Percentiles rank a stretch among this genome's conserved stretches.
phyloP scores from a whole-genome alignment of 495 filamentous ascomycete species.

The Penicillium steckii region DNA sequence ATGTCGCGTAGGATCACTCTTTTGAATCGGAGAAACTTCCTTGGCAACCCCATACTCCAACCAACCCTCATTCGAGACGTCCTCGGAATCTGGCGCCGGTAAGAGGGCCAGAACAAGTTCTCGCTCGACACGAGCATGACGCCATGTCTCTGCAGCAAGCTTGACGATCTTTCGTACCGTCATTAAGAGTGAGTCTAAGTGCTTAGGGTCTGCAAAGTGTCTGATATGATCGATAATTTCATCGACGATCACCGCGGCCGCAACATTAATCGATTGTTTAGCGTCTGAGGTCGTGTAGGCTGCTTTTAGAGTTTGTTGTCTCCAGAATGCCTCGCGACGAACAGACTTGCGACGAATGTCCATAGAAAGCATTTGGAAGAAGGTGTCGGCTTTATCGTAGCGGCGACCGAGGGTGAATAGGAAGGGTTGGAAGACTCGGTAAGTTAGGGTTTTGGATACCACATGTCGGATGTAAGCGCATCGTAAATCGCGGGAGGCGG shows the following conservation, averaged over 20 bases:
- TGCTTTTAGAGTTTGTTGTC: conserved; percentile 62
- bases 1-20: conserved; percentile 33
- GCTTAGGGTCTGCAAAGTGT: conserved; percentile 55
- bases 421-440: conserved; percentile 65
- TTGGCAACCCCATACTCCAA: conserved; percentile 37
- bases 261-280: conserved; percentile 61
- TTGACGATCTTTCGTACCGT: conserved; percentile 60
- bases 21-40: conserved; percentile 17
- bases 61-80: conserved; percentile 45
- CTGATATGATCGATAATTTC: conserved; percentile 59
- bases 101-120: conserved; percentile 59
- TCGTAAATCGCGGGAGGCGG: conserved; percentile 55
- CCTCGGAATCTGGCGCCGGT: conserved; percentile 45
- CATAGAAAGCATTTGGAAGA: conserved; percentile 61
- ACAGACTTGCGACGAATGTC: conserved; percentile 61
- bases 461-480: conserved; percentile 60
- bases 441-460: conserved; percentile 57
- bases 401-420: conserved; percentile 60
- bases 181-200: conserved; percentile 50
- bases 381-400: conserved; percentile 61
- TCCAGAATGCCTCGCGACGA: conserved; percentile 62
- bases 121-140: conserved; percentile 60
- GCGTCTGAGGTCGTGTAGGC: conserved; percentile 62
- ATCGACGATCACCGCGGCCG: conserved; percentile 58
- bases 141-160: conserved; percentile 62